A percentile compares a stretch with the other conserved stretches of the same genome.
Conservation (phyloP, 2,329 filamentous ascomycete genomes). For the Ilyonectria mors-panacis region DNA sequence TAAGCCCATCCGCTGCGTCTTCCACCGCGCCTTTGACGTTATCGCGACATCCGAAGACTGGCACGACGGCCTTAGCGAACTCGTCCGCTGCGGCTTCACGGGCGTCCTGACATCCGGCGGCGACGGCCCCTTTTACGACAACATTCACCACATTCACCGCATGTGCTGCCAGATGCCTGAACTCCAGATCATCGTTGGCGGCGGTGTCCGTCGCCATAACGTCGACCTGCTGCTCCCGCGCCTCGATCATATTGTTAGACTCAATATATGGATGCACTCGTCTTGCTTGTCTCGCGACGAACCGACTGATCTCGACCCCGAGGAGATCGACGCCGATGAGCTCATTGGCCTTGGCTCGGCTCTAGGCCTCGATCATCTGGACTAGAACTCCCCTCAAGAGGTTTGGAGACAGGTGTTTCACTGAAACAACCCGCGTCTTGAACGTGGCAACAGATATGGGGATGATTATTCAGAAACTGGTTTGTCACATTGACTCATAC, state of each 20-base stretch:
- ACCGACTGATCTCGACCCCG: slow-evolving; percentile 31
- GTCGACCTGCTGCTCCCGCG: slow-evolving; percentile 48
- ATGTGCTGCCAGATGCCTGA: slow-evolving; percentile 52
- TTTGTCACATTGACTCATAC: not conserved
- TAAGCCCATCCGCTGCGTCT: slow-evolving; percentile 61
- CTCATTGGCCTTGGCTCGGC: slow-evolving; percentile 40
- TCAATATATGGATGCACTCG: slow-evolving; percentile 63
- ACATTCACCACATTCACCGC: slow-evolving; percentile 54
- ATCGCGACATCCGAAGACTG: slow-evolving; percentile 52
- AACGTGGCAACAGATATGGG: not conserved
- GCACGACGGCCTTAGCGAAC: slow-evolving; percentile 48
- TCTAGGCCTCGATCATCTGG: slow-evolving; percentile 41
- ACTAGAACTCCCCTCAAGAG: slow-evolving; percentile 49
- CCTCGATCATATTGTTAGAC: slow-evolving; percentile 41
- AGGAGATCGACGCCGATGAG: slow-evolving; percentile 47
- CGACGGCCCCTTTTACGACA: slow-evolving; percentile 56
- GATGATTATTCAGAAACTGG: not conserved
- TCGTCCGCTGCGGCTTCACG: slow-evolving; percentile 63
- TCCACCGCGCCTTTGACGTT: slow-evolving; percentile 71
- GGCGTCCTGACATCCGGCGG: slow-evolving; percentile 70
- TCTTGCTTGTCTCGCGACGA: slow-evolving; percentile 49
- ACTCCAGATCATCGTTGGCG: slow-evolving; percentile 67
- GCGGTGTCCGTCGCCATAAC: slow-evolving; percentile 64
- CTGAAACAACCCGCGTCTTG: slow-evolving; percentile 19
- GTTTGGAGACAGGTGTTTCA: slow-evolving; percentile 43